Base-by-base conservation (phyloP, 1,284 basidiomycete species). In the Puccinia coronata region DNA sequence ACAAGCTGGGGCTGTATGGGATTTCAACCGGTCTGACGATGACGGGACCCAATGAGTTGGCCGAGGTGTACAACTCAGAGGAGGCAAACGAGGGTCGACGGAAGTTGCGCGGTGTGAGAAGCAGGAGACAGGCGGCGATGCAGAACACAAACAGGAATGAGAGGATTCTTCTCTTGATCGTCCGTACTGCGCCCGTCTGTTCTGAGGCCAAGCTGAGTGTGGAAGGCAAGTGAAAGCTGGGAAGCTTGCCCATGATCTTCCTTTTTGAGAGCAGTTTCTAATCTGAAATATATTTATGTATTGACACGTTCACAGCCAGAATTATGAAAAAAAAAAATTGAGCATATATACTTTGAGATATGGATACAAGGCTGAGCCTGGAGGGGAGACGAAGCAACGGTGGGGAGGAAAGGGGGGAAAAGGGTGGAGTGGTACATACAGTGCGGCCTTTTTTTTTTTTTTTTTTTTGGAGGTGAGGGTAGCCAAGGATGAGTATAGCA, bases 21-120 rank as follows among this genome's bases (percentile, higher is more conserved):
- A 49, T 63, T 63, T 63, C 28, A n/a, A 77, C 34, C 12, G 74
- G 74, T 47, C 25, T 63, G 41, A 77, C 31, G 61, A 77, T 11
- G 11, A 43, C 41, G 18, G 47, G 55, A 31, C 43, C 61, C 14
- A 49, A 14, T 9, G 49, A 49, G 20, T 41, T 20, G 2, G 43
- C 9, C 11, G 39, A 23, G n/a, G 12, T 11, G n/a, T 65, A 47
- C 12, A 63, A 51, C 18, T 61, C 28, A n/a, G 74, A 31, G 31
- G 74, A 31, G 9, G 25, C n/a, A 11, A 51, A 59, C 11, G 74
- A 39, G 41, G 53, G 39, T 28, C 36, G 34, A 47, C 43, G 43
- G 16, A 76, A 20, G 5, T 18, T n/a, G 3, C 31, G 28, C 8
- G 74, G 74, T 5, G 74, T 28, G 23, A 77, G 31, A 18, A 63